Evolutionary conservation across 73 alveolate genomes (phyloP).

Genomic region (Effrenium voratum): DNA sequence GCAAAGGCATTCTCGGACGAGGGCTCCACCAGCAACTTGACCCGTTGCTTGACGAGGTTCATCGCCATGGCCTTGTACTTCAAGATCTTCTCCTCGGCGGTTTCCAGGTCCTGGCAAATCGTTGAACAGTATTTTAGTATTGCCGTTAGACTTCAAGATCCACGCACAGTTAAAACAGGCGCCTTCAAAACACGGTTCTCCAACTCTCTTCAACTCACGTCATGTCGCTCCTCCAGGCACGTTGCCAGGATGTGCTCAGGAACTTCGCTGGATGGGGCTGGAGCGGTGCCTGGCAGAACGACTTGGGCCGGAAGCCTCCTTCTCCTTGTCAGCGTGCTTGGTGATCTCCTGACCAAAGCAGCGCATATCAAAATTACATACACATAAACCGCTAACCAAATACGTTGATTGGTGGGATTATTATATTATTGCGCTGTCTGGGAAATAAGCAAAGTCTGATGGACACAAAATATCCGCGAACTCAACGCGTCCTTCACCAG

Average conservation of each 20-base stretch:
- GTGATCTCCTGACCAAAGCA: neutral
- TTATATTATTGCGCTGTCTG: too few species aligned
- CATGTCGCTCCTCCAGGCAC: neutral
- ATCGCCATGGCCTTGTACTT: slow-evolving; percentile 20
- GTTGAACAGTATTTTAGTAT: too few species aligned
- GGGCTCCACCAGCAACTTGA: neutral
- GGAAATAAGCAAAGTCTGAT: too few species aligned
- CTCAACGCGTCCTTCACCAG: neutral
- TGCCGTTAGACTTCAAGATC: too few species aligned
- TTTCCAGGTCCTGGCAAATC: neutral
- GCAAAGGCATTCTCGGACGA: neutral
- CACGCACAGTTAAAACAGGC: too few species aligned
- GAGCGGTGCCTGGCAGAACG: slow-evolving; percentile 1
- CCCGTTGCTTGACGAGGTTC: neutral
- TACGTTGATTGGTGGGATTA: too few species aligned
- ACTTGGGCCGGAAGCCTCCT: neutral
- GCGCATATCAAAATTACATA: too few species aligned
- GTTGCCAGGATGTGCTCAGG: slow-evolving; percentile 13
- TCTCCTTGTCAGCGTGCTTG: neutral
- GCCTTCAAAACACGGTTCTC: too few species aligned
- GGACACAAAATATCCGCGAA: too few species aligned
- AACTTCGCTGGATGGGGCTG: neutral
- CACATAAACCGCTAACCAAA: too few species aligned
- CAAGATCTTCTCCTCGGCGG: neutral
- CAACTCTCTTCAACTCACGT: too few species aligned